Conservation (phyloP, 495 filamentous ascomycete genomes). For the Hyphodiscus hymeniophilus region DNA sequence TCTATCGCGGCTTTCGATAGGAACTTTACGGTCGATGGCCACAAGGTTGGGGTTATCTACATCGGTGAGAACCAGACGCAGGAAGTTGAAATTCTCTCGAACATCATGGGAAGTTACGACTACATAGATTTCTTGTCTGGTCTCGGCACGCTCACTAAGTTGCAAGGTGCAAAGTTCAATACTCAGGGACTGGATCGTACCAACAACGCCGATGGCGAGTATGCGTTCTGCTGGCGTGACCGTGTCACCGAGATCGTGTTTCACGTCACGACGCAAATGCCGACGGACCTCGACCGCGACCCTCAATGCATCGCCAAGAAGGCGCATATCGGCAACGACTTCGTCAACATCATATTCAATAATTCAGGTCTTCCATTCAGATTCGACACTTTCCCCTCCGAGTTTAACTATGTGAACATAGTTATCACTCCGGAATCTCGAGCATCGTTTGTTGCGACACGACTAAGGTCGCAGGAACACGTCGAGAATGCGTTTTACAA, state of each 20-base stretch:
- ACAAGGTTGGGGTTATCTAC: slow-evolving; percentile 93
- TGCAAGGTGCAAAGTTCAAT: slow-evolving; percentile 81
- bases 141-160: slow-evolving; percentile 68
- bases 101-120: slow-evolving; percentile 72
- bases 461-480: slow-evolving; percentile 27
- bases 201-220: slow-evolving; percentile 70
- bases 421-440: slow-evolving; percentile 82
- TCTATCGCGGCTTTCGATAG: slow-evolving; percentile 77
- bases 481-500: slow-evolving; percentile 56
- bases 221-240: slow-evolving; percentile 88
- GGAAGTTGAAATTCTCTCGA: slow-evolving; percentile 77
- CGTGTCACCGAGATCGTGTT: slow-evolving; percentile 92
- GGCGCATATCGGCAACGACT: slow-evolving; percentile 93
- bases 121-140: slow-evolving; percentile 76
- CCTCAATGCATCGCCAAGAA: slow-evolving; percentile 78
- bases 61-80: slow-evolving; percentile 72
- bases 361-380: slow-evolving; percentile 80
- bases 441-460: slow-evolving; percentile 48
- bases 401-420: slow-evolving; percentile 95
- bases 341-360: slow-evolving; percentile 96
- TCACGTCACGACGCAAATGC: slow-evolving; percentile 96
- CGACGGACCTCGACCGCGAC: slow-evolving; percentile 69
- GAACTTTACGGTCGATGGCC: slow-evolving; percentile 84
- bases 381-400: slow-evolving; percentile 86
- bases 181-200: slow-evolving; percentile 82